Conservation (phyloP, 352 stramenopile species). For the Globisporangium splendens region DNA sequence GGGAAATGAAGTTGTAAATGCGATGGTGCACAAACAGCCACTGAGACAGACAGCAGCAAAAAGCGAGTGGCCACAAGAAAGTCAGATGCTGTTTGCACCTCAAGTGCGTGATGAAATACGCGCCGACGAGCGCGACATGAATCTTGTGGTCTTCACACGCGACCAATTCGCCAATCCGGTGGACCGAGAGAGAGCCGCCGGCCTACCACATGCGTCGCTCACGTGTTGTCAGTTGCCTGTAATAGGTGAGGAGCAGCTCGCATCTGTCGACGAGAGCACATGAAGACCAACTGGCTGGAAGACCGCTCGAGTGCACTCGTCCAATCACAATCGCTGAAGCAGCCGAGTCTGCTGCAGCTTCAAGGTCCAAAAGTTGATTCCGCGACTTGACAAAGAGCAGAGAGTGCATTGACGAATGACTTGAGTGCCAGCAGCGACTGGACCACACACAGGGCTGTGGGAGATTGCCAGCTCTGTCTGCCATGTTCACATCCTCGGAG, state of each 20-base stretch:
- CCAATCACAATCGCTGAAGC: neutral
- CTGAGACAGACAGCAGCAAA: neutral
- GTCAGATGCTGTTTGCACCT: neutral
- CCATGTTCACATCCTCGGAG: too few relatives aligned
- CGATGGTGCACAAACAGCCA: neutral
- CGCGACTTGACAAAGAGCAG: neutral
- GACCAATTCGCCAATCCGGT: too few relatives aligned
- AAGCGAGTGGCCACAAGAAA: neutral
- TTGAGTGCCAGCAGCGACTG: too few relatives aligned
- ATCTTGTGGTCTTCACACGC: too few relatives aligned
- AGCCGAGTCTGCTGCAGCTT: neutral
- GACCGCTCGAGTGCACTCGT: neutral
- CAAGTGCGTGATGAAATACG: neutral
- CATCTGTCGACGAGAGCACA: slow-evolving; percentile 1
- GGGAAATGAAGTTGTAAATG: slow-evolving; percentile 3
- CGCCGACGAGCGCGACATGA: neutral
- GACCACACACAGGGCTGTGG: too few relatives aligned
- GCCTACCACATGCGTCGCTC: too few relatives aligned
- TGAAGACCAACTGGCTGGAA: neutral
- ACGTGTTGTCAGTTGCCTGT: neutral
- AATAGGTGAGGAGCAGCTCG: neutral
- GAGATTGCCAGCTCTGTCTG: too few relatives aligned
- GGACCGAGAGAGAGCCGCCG: too few relatives aligned
- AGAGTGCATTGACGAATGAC: too few relatives aligned
- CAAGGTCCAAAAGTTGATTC: neutral